These are phyloP conservation scores for Funneliformis mosseae DNA, from an alignment of 192 early-diverging fungal species.

Conservation along the genomic window DNA sequence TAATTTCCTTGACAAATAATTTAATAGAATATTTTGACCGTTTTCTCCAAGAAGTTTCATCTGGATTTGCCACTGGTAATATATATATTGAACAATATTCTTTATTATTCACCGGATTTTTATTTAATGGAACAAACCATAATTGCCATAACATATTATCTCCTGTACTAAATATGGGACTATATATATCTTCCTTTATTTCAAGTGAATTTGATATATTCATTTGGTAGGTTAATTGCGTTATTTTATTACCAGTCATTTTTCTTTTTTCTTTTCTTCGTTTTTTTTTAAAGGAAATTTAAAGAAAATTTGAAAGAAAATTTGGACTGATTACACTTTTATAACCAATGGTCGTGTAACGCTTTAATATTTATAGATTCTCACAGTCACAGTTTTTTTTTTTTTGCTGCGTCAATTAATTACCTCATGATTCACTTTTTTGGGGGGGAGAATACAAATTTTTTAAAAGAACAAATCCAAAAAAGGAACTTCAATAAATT, in stretches of 20 bases:
- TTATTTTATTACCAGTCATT: not conserved
- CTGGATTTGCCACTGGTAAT: not conserved
- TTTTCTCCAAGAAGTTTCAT: not conserved
- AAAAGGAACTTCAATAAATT: too few relatives aligned
- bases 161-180: not conserved
- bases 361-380: too few relatives aligned
- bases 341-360: too few relatives aligned
- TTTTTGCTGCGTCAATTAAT: too few relatives aligned
- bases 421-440: too few relatives aligned
- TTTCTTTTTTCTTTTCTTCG: too few relatives aligned
- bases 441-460: too few relatives aligned
- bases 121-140: not conserved
- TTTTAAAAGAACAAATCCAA: too few relatives aligned
- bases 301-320: not conserved
- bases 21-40: not conserved
- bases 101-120: not conserved
- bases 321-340: not conserved
- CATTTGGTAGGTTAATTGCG: not conserved
- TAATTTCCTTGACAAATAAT: not conserved
- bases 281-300: not conserved
- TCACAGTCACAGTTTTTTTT: too few relatives aligned
- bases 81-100: not conserved
- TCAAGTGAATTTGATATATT: not conserved
- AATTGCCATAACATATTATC: not conserved
- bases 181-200: not conserved